Evolutionary conservation across 2,329 filamentous ascomycete genomes (phyloP).

Genomic region (Beauveria sp.): DNA sequence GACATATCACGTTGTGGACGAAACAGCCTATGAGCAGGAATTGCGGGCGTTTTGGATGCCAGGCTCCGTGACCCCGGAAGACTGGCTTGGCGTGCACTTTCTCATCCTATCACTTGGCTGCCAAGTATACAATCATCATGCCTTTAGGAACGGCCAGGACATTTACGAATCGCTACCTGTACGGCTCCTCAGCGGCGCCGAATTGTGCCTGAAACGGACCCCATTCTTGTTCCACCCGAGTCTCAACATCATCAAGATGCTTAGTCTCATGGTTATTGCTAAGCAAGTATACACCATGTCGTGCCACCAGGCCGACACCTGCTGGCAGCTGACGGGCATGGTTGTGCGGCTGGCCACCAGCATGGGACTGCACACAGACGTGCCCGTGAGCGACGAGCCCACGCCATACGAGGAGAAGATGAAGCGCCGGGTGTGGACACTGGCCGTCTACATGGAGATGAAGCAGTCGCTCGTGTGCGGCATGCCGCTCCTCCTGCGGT

Average conservation of each 20-base stretch:
- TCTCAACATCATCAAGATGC: conserved; percentile 4
- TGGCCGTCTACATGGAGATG: conserved; percentile 10
- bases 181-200: conserved; percentile 4
- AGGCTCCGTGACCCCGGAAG: not conserved
- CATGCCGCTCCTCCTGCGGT: conserved; percentile 9
- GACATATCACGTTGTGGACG: conserved; percentile 2
- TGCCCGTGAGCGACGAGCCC: not conserved
- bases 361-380: conserved; percentile 1
- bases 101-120: conserved; percentile 8
- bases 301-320: conserved; percentile 10
- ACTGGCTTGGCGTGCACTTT: conserved; percentile 8
- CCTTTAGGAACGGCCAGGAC: not conserved
- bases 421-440: conserved; percentile 6
- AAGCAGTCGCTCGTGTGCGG: conserved; percentile 9
- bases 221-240: conserved; percentile 9
- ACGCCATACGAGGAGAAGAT: not conserved
- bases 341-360: conserved; percentile 1
- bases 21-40: not conserved
- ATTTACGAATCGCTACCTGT: not conserved
- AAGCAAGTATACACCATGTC: conserved; percentile 13
- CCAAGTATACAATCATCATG: conserved; percentile 5
- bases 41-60: conserved; percentile 7
- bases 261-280: conserved; percentile 6
- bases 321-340: conserved; percentile 12
- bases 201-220: conserved; percentile 9